These are phyloP conservation scores for Colletotrichum zoysiae DNA, from an alignment of 2,329 filamentous ascomycete genomes.

Conservation along the genomic window DNA sequence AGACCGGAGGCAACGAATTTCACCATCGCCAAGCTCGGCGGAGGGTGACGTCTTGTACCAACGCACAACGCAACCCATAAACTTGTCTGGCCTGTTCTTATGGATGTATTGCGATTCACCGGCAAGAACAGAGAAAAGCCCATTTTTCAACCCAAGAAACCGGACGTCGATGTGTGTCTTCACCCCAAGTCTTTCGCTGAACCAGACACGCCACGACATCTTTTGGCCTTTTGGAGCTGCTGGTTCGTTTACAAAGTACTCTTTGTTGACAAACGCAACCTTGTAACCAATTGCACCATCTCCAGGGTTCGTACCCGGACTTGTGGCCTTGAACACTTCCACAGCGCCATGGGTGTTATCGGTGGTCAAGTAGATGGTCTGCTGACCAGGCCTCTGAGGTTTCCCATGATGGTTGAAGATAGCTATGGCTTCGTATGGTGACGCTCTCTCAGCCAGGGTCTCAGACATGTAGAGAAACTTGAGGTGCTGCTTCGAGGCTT, in stretches of 20 bases:
- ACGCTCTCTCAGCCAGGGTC: not conserved
- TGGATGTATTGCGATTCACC: no score
- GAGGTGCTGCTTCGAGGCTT: constrained; percentile 14
- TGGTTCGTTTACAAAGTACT: constrained; percentile 2
- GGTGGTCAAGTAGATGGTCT: not conserved
- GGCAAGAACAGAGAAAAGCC: no score
- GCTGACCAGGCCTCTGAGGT: not conserved
- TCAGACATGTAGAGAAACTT: constrained; percentile 37
- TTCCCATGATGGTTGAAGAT: not conserved
- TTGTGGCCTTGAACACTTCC: not conserved
- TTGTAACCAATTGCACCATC: not conserved
- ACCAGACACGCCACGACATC: not conserved
- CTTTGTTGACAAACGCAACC: not conserved
- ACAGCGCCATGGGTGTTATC: not conserved
- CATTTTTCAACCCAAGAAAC: no score
- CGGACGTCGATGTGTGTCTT: not conserved
- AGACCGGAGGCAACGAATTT: no score
- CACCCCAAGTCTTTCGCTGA: not conserved
- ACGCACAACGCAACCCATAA: no score
- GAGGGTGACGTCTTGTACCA: no score
- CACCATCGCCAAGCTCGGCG: no score
- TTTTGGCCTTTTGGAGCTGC: not conserved
- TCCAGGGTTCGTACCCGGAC: not conserved
- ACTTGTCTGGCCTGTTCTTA: no score
- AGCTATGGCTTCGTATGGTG: not conserved